These are phyloP conservation scores for Daphne laureola DNA, from an alignment of 441 rosid genomes.

Conservation along the genomic window DNA sequence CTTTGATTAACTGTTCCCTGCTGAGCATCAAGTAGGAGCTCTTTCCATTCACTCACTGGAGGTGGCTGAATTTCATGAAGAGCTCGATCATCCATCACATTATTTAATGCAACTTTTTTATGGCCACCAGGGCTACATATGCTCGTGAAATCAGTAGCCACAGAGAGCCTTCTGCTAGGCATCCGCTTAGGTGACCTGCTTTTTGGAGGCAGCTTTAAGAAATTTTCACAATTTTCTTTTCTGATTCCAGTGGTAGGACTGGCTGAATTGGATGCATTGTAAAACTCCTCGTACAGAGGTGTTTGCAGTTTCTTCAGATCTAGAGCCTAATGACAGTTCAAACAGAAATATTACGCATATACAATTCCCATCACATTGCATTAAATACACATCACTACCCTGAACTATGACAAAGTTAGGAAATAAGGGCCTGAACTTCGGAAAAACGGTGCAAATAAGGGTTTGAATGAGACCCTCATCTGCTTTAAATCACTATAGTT, in stretches of 20 bases:
- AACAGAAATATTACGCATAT: conserved; percentile 6
- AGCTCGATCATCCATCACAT: conserved; percentile 29
- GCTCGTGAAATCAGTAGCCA: conserved; percentile 32
- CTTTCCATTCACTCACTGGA: conserved; percentile 39
- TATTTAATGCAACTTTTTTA: conserved; percentile 28
- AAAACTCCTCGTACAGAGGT: conserved; percentile 63
- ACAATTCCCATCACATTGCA: not conserved
- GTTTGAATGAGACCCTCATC: too few relatives aligned
- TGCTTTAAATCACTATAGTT: too few relatives aligned
- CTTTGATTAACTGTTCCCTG: conserved; percentile 42
- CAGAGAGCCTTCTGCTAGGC: conserved; percentile 76
- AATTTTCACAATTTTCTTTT: conserved; percentile 25
- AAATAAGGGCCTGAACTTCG: too few relatives aligned
- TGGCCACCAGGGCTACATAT: conserved; percentile 26
- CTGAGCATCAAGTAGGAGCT: conserved; percentile 22
- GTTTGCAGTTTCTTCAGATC: conserved; percentile 58
- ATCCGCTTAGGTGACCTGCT: conserved; percentile 73
- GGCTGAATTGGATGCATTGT: conserved; percentile 45
- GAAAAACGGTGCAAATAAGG: too few relatives aligned
- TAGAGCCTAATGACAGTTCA: conserved; percentile 41
- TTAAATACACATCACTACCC: too few relatives aligned
- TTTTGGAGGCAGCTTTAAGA: conserved; percentile 45
- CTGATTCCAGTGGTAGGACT: conserved; percentile 29
- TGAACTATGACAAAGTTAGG: too few relatives aligned
- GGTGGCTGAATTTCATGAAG: conserved; percentile 57